These are phyloP conservation scores for Triangularia setosa DNA, from an alignment of 2,329 filamentous ascomycete genomes.

Conservation along the genomic window DNA sequence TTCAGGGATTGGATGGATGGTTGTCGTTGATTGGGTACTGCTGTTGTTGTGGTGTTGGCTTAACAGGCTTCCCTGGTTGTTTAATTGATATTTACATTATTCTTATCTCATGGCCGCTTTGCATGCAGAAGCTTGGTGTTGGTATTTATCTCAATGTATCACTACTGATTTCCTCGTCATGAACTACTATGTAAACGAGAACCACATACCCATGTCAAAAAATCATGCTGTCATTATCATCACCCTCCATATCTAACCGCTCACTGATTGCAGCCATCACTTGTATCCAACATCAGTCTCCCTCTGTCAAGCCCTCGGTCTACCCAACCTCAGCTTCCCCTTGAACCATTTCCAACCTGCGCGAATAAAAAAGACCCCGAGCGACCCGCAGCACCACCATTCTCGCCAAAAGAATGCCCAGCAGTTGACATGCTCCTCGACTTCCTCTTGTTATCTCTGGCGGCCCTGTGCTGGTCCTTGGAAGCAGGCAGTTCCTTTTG, in stretches of 20 bases:
- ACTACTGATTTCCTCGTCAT: neutral
- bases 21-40: neutral
- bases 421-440: conserved; percentile 3
- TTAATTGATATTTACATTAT: neutral
- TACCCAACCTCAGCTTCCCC: neutral
- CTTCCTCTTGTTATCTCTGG: neutral
- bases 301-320: neutral
- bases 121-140: neutral
- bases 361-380: conserved; percentile 7
- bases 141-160: neutral
- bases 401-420: neutral
- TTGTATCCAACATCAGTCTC: neutral
- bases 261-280: neutral
- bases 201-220: neutral
- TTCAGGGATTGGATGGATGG: neutral
- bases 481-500: conserved; percentile 2
- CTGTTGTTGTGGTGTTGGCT: neutral
- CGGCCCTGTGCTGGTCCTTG: neutral
- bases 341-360: conserved; percentile 8
- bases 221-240: neutral
- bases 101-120: neutral
- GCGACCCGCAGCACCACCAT: neutral
- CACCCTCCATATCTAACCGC: neutral
- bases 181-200: neutral
- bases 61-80: neutral